Evolutionary conservation across 2,329 filamentous ascomycete species (phyloP), one percentile per base, ranked within the genome.

Genomic region (Boeremia exigua): DNA sequence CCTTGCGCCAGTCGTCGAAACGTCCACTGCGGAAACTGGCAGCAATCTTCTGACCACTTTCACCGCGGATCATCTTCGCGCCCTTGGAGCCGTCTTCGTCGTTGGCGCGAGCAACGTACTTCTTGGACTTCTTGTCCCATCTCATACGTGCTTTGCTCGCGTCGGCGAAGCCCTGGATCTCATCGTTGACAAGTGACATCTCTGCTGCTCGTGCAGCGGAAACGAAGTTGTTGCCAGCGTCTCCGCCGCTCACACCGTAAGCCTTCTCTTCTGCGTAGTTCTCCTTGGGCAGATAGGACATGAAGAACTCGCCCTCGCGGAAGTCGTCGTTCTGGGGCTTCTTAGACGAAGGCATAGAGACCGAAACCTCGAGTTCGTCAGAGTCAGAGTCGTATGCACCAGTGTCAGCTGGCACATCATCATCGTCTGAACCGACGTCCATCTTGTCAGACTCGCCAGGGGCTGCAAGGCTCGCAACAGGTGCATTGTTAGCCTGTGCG

Each of bases 111-210:
- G 91, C 83, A 32, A 99, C 94, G 79, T 98, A 99, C 78, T 97
- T 98, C 79, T 91, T 96, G 70, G 87, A 86, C 77, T 96, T 96
- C 81, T 96, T 94, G 80, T 99, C 95, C 95, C 95, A 99, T 63
- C 95, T 89, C 87, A 96, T 88, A 42, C 87, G 85, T 44, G 87
- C 78, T 66, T 88, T 89, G 42, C 88, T 85, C 2, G 92, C 86
- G 67, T 91, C 87, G 59, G 87, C 92, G 74, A 97, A 96, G 1
- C 86, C 84, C 71, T 91, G 90, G 66, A 86, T 86, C 65, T 98
- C 95, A 77, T 99, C 95, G 71, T 92, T 92, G 57, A 86, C 88
- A 11, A 99, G 86, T 75, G 98, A 95, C 91, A 99, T 96, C 34
- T 92, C 90, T 2, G 88, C 91, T 62, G 86, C 86, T 65, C 92